Percentiles rank a stretch among this genome's conserved stretches.
Conservation (phyloP, 2,329 filamentous ascomycete genomes). For the Apiospora koreana region DNA sequence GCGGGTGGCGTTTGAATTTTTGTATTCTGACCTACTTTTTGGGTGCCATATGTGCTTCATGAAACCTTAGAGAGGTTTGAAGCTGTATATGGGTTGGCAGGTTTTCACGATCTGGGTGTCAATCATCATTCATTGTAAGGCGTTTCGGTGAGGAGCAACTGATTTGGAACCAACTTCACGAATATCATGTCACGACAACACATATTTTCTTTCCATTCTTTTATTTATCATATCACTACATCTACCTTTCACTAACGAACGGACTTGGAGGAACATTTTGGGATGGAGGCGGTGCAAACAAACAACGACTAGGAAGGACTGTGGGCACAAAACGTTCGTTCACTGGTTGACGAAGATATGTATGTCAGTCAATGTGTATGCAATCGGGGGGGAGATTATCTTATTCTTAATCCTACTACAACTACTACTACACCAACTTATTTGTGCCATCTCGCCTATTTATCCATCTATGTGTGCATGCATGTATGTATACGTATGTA, state of each 20-base stretch:
- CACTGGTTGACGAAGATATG: neutral
- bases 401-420: neutral
- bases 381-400: neutral
- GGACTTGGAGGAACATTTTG: neutral
- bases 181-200: conserved; percentile 2
- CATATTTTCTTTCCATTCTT: neutral
- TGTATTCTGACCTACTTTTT: neutral
- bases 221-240: neutral
- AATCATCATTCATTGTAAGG: conserved; percentile 4
- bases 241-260: neutral
- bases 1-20: neutral
- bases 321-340: neutral
- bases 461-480: neutral
- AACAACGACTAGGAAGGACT: neutral
- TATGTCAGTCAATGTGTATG: too few relatives aligned
- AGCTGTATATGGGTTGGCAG: neutral
- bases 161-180: neutral
- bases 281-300: neutral
- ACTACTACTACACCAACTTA: neutral
- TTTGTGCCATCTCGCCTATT: neutral
- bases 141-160: neutral
- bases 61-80: neutral
- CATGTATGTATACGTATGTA: neutral
- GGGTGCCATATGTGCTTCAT: neutral
- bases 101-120: neutral